Base-by-base conservation (phyloP, 2,329 filamentous ascomycete species). In the Fusarium brevicatenulatum region DNA sequence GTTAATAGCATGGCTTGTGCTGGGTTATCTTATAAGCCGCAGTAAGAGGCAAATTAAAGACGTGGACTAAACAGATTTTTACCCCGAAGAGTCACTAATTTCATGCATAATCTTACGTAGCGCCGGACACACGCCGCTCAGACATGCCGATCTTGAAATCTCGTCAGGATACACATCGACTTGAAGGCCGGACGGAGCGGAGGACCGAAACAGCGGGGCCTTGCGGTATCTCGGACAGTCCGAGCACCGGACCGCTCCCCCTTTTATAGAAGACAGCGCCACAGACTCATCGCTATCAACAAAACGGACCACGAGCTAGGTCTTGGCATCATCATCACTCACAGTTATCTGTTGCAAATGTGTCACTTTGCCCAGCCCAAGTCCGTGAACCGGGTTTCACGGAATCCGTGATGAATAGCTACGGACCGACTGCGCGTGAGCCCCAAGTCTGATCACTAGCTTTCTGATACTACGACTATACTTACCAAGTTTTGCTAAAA, bases 181-280 rank as follows among this genome's bases (percentile, higher is more conserved):
- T 7, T 5, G 30, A 28, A 25, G 16, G 16, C 28, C 13, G 25
- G 37, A 53, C 39, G 50, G 43, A 59, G 39, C 37, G 32, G 40
- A 55, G 34, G 28, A 43, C 63, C 63, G 65, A 67, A 49, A 37
- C 7, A 67, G 54, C 10, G 46, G 63, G 39, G 30, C 30, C 1
- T 6, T 42, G n/a, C 65, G 65, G 65, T 21, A 30, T n/a, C 59
- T 67, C 65, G 63, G 65, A 67, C 54, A 21, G 46, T 67, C 65
- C 65, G 65, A 52, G 37, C n/a, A 21, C 65, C 54, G 63, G 46
- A 1, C 4, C 7, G 6, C 9, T 18, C 4, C 10, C 34, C 21
- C 11, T 23, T 13, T 25, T 12, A 25, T 16, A 4, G 6, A 18
- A 18, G 28, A 36, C 12, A 36, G 40, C 12, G 19, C n/a, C 18